Conservation (phyloP, 441 rosid species). For the Raphanus hybrid region DNA sequence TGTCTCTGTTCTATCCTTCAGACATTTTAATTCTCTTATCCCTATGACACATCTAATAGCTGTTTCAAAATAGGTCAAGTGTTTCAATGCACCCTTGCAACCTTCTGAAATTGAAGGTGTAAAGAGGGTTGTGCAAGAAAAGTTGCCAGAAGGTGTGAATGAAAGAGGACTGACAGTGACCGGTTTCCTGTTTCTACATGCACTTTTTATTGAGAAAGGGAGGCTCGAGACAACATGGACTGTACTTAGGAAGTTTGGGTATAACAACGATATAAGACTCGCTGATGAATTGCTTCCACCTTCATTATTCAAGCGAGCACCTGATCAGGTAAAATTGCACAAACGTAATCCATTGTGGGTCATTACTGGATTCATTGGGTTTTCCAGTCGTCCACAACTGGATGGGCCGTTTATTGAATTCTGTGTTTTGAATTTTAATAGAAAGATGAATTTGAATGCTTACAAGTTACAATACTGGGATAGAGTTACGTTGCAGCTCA, state of each 20-base stretch:
- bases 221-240: constrained; percentile 98
- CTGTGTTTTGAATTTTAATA: neutral
- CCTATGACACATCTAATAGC: constrained; percentile 40
- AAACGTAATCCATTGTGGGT: neutral
- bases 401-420: neutral
- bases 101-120: constrained; percentile 93
- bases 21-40: neutral
- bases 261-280: constrained; percentile 89
- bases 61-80: constrained; percentile 73
- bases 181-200: constrained; percentile 95
- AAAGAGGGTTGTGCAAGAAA: constrained; percentile 90
- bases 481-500: constrained; percentile 22
- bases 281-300: constrained; percentile 80
- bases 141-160: constrained; percentile 87
- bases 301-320: constrained; percentile 64
- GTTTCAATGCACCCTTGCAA: constrained; percentile 92
- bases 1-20: constrained; percentile 1
- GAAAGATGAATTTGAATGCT: constrained; percentile 51
- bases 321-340: constrained; percentile 77
- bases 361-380: constrained; percentile 11
- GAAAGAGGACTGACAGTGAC: constrained; percentile 90
- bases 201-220: constrained; percentile 92
- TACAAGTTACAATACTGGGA: constrained; percentile 53
- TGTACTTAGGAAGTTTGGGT: constrained; percentile 89
- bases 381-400: constrained; percentile 6